These are phyloP conservation scores for Cryptosporidium meleagridis DNA, from an alignment of 169 alveolate genomes.

Conservation along the genomic window DNA sequence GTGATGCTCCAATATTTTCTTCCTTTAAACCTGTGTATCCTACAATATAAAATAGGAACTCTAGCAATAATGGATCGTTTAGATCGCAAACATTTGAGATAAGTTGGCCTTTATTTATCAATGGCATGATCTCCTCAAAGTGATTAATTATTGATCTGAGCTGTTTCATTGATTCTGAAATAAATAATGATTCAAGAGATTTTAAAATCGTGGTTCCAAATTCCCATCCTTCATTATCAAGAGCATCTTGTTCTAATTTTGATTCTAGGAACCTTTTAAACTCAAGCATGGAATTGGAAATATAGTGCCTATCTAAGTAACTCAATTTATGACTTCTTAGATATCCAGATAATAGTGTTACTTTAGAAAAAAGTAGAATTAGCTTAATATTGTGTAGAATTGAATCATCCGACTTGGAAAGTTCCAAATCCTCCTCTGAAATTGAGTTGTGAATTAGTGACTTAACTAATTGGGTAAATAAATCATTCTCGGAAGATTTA, in stretches of 20 bases:
- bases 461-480: not conserved
- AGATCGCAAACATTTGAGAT: constrained; percentile 22
- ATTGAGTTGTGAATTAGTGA: constrained; percentile 41
- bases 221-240: constrained; percentile 14
- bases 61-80: constrained; percentile 41
- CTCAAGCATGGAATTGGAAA: constrained; percentile 24
- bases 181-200: constrained; percentile 44
- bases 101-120: no score
- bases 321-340: constrained; percentile 10
- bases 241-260: not conserved
- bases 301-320: constrained; percentile 23
- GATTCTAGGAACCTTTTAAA: not conserved
- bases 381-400: constrained; percentile 42
- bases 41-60: constrained; percentile 33
- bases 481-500: not conserved
- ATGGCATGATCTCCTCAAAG: not conserved
- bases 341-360: constrained; percentile 30
- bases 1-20: not conserved
- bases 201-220: constrained; percentile 1
- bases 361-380: constrained; percentile 30
- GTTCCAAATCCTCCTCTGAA: constrained; percentile 36
- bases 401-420: constrained; percentile 10
- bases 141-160: not conserved
- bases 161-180: constrained; percentile 49
- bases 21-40: constrained; percentile 22